phyloP scores from a whole-genome alignment of 2,329 filamentous ascomycete species.

The Tolypocladium paradoxum region DNA sequence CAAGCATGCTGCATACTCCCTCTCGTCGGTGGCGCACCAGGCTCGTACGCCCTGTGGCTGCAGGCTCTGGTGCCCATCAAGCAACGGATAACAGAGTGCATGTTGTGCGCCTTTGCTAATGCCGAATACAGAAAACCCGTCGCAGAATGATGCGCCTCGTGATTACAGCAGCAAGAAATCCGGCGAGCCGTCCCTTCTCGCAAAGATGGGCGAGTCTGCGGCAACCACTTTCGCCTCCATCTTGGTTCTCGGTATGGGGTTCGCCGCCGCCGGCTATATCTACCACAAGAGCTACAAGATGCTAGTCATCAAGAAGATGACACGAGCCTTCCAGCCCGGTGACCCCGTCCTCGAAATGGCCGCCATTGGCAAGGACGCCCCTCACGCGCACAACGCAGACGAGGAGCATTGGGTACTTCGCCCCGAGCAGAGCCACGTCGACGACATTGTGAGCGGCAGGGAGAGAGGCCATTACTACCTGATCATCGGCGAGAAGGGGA shows the following conservation, averaged over 20 bases:
- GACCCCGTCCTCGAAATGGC: constrained; percentile 82
- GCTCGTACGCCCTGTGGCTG: neutral
- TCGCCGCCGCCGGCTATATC: constrained; percentile 57
- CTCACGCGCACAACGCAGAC: constrained; percentile 28
- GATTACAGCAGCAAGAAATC: neutral
- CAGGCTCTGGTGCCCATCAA: neutral
- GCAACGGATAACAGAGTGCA: neutral
- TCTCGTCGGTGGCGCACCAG: neutral
- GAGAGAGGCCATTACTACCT: constrained; percentile 79
- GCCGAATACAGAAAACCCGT: neutral
- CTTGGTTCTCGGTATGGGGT: constrained; percentile 55
- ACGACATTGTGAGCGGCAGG: constrained; percentile 69
- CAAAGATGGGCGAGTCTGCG: constrained; percentile 63
- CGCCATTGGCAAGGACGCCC: constrained; percentile 48
- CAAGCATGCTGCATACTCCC: neutral
- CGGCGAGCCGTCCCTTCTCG: constrained; percentile 26
- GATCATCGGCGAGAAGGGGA: constrained; percentile 89
- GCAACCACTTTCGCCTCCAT: constrained; percentile 69
- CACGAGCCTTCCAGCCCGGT: constrained; percentile 80
- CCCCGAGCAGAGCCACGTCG: constrained; percentile 70
- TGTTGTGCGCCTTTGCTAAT: neutral
- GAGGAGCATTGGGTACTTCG: constrained; percentile 61
- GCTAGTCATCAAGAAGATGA: constrained; percentile 84
- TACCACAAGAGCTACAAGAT: constrained; percentile 85
- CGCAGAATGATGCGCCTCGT: neutral